Evolutionary conservation across 225 moss, liverwort and hornwort species (phyloP), one percentile per base, ranked within the genome.

Genomic region (Polytrichum formosum): DNA sequence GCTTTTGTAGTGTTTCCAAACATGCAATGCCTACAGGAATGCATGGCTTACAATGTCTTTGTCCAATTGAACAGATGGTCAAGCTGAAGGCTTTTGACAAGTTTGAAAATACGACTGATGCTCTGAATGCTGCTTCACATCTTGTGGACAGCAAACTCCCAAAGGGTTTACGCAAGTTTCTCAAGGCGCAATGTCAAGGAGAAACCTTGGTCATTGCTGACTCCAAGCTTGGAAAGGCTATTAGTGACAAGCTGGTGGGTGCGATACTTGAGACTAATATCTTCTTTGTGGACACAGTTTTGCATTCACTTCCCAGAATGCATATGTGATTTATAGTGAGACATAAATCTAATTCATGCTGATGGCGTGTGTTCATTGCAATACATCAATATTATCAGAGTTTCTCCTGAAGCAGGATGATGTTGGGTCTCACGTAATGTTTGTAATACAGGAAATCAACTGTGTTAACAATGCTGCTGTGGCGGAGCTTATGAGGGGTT

Each of bases 21-120:
- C 13, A 22, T 58, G 58, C 6, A 58, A 20, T 6, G 6, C 20
- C 6, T 6, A 21, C 21, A 58, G 58, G 1, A 58, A 21, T 8
- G 6, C 58, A 58, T 22, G 6, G 10, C 10, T 37, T 7, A 13
- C 37, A 37, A 10, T 37, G 37, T 37, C 10, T 29, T 29, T 37
- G 37, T 37, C 37, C 13, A 22, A 58, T 20, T 58, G 22, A 20
- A 5, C 82, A 88, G 88, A 82, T 84, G 77, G 95, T 95, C 60
- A 88, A 88, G 80, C 66, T 95, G 79, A 82, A 89, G 72, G 95
- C 95, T 0, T 95, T 95, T 55, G 90, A 87, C n/a, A 95, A 95
- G 79, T 95, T 95, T 61, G 90, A 85, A 7, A 95, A 92, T 9
- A 95, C 91, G 0, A 88, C 95, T 0, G 95, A 95, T 75, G 95